A percentile compares a stretch with the other conserved stretches of the same genome.
These are phyloP conservation scores for Asterophora lycoperdoides DNA, from an alignment of 768 basidiomycete genomes.

Conservation along the genomic window DNA sequence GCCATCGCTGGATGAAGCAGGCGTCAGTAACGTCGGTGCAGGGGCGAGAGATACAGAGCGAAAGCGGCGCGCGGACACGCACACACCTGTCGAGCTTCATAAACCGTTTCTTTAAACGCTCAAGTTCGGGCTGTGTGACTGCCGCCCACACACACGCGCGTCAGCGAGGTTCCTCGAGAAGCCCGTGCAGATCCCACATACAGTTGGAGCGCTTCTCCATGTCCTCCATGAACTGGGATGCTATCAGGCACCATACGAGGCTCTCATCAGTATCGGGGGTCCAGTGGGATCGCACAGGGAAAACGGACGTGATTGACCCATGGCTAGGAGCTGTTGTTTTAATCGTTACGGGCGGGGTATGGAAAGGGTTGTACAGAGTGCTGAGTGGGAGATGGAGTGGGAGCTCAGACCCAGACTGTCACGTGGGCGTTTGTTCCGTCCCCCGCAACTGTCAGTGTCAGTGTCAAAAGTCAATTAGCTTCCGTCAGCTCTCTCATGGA, in stretches of 20 bases:
- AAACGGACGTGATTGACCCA: constrained; percentile 83
- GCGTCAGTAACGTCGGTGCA: not conserved
- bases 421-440: constrained; percentile 6
- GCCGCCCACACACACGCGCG: constrained; percentile 7
- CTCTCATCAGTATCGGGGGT: constrained; percentile 3
- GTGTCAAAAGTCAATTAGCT: no score
- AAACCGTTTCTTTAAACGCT: constrained; percentile 96
- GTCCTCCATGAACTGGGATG: constrained; percentile 95
- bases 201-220: constrained; percentile 98
- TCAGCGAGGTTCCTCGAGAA: not conserved
- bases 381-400: not conserved
- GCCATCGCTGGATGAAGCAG: constrained; percentile 63
- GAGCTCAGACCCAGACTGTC: not conserved
- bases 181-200: constrained; percentile 38
- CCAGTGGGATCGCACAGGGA: not conserved
- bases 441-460: no score
- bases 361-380: constrained; percentile 1
- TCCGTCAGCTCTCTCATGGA: not conserved
- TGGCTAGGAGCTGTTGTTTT: constrained; percentile 5
- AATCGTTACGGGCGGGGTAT: not conserved
- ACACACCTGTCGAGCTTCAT: constrained; percentile 96
- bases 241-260: constrained; percentile 32
- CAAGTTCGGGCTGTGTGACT: constrained; percentile 95
- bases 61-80: no score
- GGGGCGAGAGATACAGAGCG: not conserved